Base-by-base conservation (phyloP, 495 filamentous ascomycete species). In the Neurospora sublineolata region DNA sequence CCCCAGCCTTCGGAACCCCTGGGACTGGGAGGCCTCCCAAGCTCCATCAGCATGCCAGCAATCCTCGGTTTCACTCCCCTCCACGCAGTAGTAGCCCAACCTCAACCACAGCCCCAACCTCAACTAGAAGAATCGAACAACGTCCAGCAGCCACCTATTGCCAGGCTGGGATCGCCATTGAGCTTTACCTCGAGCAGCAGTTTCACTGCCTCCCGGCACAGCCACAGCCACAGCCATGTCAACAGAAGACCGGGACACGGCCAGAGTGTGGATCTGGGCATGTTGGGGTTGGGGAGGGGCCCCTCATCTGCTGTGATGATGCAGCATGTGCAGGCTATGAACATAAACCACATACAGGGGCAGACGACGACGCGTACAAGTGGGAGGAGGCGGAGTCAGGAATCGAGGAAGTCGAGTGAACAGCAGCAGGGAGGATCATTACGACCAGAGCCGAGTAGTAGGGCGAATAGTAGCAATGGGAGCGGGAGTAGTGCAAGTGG, bases 111-210 rank as follows among this genome's bases (percentile, higher is more conserved):
- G 2, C 40, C 20, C 4, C 52, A 16, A 60, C 5, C 20, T 1
- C 71, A 72, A 18, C 70, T 73, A 11, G 75, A 75, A 23, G 42
- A 78, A 36, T 76, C 77, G 7, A 72, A 71, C 7, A 72, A 71
- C 7, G 78, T 77, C 8, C 81, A 79, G 9, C 81, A 79, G 9
- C 75, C 76, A 14, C 76, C 75, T n/a, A n/a, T n/a, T 67, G 76
- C 77, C 37, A 82, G 86, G 16, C 79, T 88, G 3, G 85, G 86
- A 37, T 88, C 86, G 7, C 86, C 86, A 0, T 86, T 87, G 20
- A 77, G 74, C 58, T 81, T 84, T 1, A 85, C 83, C 74, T 79
- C 81, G 67, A 86, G 82, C 74, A 33, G 33, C 33, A n/a, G n/a
- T n/a, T 87, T 86, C 72, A 84, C 85, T 27, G 52, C 52, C n/a